Conservation (phyloP, 768 basidiomycete species). For the Boletus pseudopeckii region DNA sequence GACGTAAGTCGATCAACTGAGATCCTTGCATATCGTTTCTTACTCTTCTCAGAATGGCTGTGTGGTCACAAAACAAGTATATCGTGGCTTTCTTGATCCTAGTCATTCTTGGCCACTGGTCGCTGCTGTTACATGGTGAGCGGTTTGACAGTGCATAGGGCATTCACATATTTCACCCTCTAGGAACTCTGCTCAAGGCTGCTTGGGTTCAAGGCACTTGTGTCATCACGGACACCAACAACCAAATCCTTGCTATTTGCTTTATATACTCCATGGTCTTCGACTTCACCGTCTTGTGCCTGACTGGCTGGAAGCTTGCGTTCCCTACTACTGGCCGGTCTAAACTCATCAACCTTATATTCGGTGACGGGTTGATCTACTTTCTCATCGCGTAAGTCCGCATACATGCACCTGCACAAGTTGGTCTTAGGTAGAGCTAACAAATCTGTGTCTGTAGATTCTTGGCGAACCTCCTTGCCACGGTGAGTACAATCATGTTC, state of each 20-base stretch:
- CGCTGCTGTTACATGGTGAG: constrained; percentile 62
- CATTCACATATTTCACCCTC: not conserved
- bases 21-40: not conserved
- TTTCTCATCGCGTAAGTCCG: constrained; percentile 62
- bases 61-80: constrained; percentile 59
- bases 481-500: constrained; percentile 26
- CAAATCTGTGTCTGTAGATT: constrained; percentile 42
- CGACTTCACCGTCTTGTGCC: constrained; percentile 57
- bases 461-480: constrained; percentile 60
- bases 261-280: constrained; percentile 77
- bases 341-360: constrained; percentile 60
- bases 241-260: constrained; percentile 54
- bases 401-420: constrained; percentile 5
- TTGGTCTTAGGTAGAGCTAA: not conserved
- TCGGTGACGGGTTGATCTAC: constrained; percentile 70
- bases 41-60: constrained; percentile 51
- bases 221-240: constrained; percentile 57
- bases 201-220: constrained; percentile 52
- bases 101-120: constrained; percentile 70
- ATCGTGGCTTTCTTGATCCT: constrained; percentile 49
- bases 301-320: constrained; percentile 61
- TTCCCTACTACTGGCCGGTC: constrained; percentile 46
- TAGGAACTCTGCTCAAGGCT: constrained; percentile 60
- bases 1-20: constrained; percentile 44
- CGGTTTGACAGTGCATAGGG: not conserved